phyloP scores from a whole-genome alignment of 371 early-diverging fungal species.

The Scutellospora calospora region DNA sequence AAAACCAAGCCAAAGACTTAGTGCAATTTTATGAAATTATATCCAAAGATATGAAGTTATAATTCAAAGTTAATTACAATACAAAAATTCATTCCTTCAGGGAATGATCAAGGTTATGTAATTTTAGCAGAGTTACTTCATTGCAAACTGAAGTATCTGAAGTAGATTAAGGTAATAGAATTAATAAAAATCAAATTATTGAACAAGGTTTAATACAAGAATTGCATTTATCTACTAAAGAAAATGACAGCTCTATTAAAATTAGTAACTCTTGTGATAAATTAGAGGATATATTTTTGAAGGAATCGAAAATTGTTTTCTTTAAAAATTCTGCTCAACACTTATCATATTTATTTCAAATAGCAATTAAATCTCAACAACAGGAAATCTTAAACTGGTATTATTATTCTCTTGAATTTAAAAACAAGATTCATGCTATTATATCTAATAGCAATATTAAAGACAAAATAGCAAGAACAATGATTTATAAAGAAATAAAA shows the following conservation, averaged over 20 bases:
- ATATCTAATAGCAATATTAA: constrained; percentile 17
- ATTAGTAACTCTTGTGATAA: too few species aligned
- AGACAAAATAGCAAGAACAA: constrained; percentile 33
- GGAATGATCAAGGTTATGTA: constrained; percentile 12
- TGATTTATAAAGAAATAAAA: constrained; percentile 29
- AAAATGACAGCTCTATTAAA: too few species aligned
- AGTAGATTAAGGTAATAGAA: neutral
- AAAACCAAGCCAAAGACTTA: neutral
- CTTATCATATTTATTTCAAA: neutral
- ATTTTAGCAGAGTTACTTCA: neutral
- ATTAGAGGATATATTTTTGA: too few species aligned
- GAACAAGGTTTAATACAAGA: constrained; percentile 40
- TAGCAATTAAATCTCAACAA: neutral
- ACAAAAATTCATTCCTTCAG: constrained; percentile 22
- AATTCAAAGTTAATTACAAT: neutral
- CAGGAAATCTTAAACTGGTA: constrained; percentile 1
- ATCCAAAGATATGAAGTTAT: neutral
- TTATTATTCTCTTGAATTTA: constrained; percentile 30
- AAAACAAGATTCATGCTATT: constrained; percentile 16
- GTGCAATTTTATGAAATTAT: neutral
- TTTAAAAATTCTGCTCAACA: too few species aligned
- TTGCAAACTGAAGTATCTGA: neutral
- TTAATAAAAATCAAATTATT: constrained; percentile 38
- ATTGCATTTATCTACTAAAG: constrained; percentile 22
- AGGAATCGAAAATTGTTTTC: too few species aligned